Percentiles rank a stretch among this genome's conserved stretches.
Evolutionary conservation across 2,329 filamentous ascomycete genomes (phyloP).

Genomic region (Claviceps africana): DNA sequence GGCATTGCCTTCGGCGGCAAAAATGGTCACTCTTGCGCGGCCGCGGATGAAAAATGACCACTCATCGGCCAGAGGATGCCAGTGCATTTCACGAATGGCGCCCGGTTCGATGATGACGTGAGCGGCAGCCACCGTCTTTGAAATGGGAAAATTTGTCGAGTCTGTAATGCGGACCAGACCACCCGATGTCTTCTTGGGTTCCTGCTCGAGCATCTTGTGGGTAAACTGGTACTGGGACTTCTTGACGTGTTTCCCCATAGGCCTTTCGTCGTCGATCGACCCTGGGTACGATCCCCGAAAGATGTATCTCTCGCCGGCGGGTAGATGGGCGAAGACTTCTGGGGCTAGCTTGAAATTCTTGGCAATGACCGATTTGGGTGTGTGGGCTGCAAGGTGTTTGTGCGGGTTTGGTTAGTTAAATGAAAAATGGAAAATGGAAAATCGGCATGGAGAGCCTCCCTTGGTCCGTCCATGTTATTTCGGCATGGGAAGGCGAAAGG

Average conservation of each 20-base stretch:
- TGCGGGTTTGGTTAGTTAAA: neutral
- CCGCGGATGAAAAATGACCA: conserved; percentile 70
- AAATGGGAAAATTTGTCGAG: conserved; percentile 61
- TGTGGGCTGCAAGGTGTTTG: conserved; percentile 37
- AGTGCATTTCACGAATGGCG: conserved; percentile 67
- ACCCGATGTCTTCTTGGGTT: conserved; percentile 50
- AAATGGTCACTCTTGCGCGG: conserved; percentile 59
- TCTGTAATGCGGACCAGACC: conserved; percentile 63
- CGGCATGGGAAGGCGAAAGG: neutral
- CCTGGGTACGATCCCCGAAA: conserved; percentile 55
- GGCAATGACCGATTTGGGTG: conserved; percentile 54
- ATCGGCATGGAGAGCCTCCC: no score
- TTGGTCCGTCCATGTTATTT: neutral
- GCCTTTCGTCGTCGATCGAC: conserved; percentile 50
- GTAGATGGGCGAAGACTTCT: conserved; percentile 55
- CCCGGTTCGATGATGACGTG: conserved; percentile 58
- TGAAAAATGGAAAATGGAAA: neutral
- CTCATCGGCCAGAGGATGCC: conserved; percentile 67
- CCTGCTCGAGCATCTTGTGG: conserved; percentile 57
- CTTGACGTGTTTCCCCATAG: conserved; percentile 46
- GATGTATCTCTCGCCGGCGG: conserved; percentile 58
- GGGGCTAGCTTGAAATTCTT: conserved; percentile 65
- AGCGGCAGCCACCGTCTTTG: conserved; percentile 58
- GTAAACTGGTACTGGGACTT: conserved; percentile 56
- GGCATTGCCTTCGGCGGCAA: conserved; percentile 52